A percentile compares a stretch with the other conserved stretches of the same genome.
These are phyloP conservation scores for Phytophthora hibernalis DNA, from an alignment of 352 stramenopile genomes.

Conservation along the genomic window DNA sequence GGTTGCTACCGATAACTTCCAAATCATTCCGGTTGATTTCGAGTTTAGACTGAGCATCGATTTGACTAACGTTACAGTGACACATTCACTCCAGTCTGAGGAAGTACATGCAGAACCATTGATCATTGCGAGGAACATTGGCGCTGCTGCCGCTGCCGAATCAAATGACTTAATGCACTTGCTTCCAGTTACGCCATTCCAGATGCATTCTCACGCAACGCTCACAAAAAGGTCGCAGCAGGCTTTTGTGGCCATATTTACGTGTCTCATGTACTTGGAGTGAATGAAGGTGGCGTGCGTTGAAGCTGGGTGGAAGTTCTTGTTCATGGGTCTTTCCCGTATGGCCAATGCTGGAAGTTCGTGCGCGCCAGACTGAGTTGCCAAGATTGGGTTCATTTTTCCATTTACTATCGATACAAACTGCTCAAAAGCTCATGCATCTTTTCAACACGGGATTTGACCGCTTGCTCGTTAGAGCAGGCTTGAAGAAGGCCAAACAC, in stretches of 20 bases:
- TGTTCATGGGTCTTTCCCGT: neutral
- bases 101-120: neutral
- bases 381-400: constrained; percentile 3
- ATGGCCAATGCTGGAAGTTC: neutral
- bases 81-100: neutral
- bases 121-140: neutral
- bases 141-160: neutral
- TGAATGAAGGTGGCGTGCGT: neutral
- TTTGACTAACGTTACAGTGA: neutral
- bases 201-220: neutral
- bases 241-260: neutral
- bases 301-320: neutral
- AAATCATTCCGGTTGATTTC: constrained; percentile 5
- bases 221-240: constrained; percentile 1
- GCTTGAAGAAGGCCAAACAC: constrained; percentile 13
- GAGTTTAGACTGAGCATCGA: neutral
- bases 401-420: neutral
- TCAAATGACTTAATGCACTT: neutral
- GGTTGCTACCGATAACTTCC: neutral
- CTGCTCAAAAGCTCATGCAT: constrained; percentile 6
- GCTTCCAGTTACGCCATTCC: neutral
- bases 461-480: constrained; percentile 1
- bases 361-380: neutral
- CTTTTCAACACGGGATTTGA: constrained; percentile 16
- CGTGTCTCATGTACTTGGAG: neutral